Percentiles rank a stretch among this genome's conserved stretches.
These are phyloP conservation scores for Limnanthes douglasii DNA, from an alignment of 345 rosid genomes.

Conservation along the genomic window DNA sequence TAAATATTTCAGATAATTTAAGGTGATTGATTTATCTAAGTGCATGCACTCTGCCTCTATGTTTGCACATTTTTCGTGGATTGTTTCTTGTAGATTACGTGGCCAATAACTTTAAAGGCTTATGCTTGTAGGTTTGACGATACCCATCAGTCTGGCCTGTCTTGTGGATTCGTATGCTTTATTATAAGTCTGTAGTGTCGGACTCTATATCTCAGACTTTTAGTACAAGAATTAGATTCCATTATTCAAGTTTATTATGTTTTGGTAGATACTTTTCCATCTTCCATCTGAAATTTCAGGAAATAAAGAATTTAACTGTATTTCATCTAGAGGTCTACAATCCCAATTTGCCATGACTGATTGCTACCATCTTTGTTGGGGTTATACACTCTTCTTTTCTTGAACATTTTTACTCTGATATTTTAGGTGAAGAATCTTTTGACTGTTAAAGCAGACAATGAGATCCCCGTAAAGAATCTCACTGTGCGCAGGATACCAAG, in stretches of 20 bases:
- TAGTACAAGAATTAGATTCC: too few species aligned
- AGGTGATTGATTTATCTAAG: too few species aligned
- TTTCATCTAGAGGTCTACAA: too few species aligned
- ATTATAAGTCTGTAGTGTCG: too few species aligned
- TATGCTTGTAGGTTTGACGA: too few species aligned
- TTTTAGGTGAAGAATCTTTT: constrained; percentile 72
- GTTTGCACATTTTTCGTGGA: not conserved
- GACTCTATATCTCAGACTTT: too few species aligned
- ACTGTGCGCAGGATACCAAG: constrained; percentile 88
- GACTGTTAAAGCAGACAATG: constrained; percentile 73
- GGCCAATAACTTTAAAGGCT: too few species aligned
- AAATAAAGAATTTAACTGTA: not conserved
- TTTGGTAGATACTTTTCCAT: not conserved
- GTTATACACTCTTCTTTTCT: not conserved
- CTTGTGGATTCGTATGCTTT: too few species aligned
- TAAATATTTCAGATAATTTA: too few species aligned
- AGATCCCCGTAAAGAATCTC: constrained; percentile 64
- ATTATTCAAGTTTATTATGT: too few species aligned
- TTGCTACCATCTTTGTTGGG: not conserved
- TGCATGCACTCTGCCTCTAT: not conserved
- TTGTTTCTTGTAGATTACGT: too few species aligned
- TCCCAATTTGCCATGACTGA: not conserved
- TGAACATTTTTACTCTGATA: not conserved
- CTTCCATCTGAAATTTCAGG: not conserved
- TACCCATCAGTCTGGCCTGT: too few species aligned